Evolutionary conservation across 208 protist species (phyloP).

Genomic region (Naegleria gruberi): DNA sequence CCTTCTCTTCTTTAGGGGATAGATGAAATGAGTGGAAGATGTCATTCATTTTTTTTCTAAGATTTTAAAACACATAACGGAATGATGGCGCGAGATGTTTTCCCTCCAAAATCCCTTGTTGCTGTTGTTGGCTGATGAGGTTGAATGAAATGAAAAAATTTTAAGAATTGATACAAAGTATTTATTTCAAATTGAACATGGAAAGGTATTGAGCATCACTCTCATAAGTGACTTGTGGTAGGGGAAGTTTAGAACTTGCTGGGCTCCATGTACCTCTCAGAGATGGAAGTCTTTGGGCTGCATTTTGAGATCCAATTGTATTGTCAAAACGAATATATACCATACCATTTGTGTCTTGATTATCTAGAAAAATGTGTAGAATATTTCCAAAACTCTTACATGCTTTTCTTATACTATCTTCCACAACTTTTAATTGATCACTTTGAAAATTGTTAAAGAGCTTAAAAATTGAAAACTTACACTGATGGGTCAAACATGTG

Average conservation of each 20-base stretch:
- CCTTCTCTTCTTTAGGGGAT: background rate
- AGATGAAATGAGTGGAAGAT: background rate
- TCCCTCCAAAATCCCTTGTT: background rate
- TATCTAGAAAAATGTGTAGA: background rate
- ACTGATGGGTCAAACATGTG: constrained; percentile 6
- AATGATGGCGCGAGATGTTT: background rate
- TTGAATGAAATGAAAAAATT: too few species aligned
- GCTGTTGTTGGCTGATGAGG: too few species aligned
- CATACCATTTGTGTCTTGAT: background rate
- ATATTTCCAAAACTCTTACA: background rate
- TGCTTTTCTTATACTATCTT: background rate
- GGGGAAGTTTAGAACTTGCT: background rate
- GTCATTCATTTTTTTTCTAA: background rate
- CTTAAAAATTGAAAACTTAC: background rate
- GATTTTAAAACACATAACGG: background rate
- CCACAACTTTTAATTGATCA: background rate
- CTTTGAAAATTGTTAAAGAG: background rate
- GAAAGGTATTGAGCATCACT: background rate
- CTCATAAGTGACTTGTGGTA: background rate
- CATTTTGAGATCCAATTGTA: background rate
- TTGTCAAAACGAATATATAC: constrained; percentile 3
- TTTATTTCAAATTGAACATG: background rate
- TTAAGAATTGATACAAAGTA: too few species aligned
- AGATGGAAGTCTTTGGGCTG: background rate
- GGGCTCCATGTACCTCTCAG: background rate